These are phyloP conservation scores for Mycena rosella DNA, from an alignment of 768 basidiomycete species.

Conservation along the genomic window DNA sequence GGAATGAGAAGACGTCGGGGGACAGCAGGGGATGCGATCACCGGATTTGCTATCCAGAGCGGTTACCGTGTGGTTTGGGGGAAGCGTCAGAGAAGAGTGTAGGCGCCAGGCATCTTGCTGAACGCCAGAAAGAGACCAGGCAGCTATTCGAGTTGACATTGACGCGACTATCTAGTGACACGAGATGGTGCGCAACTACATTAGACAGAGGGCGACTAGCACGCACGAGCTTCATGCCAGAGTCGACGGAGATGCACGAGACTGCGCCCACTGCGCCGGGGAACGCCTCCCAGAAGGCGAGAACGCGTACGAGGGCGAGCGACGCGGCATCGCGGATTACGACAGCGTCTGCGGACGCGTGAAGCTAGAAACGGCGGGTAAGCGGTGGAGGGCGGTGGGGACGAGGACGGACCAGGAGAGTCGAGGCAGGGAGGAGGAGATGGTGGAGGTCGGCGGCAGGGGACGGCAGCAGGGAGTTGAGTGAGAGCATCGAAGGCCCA, in stretches of 20 bases:
- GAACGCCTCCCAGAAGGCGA: slow-evolving; percentile 87
- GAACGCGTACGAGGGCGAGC: slow-evolving; percentile 73
- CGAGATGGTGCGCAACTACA: slow-evolving; percentile 33
- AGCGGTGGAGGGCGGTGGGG: slow-evolving; percentile 29
- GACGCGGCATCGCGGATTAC: slow-evolving; percentile 79
- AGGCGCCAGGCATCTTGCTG: slow-evolving; percentile 78
- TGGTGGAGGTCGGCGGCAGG: slow-evolving; percentile 69
- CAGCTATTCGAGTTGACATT: slow-evolving; percentile 75
- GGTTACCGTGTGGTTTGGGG: slow-evolving; percentile 66
- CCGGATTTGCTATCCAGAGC: slow-evolving; percentile 83
- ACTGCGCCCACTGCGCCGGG: slow-evolving; percentile 68
- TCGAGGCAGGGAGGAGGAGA: slow-evolving; percentile 66
- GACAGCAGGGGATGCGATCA: slow-evolving; percentile 45
- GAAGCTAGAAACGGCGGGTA: slow-evolving; percentile 65
- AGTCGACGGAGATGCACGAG: slow-evolving; percentile 77
- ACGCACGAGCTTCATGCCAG: slow-evolving; percentile 85
- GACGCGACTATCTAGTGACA: slow-evolving; percentile 76
- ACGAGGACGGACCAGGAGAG: slow-evolving; percentile 67
- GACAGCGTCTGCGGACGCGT: slow-evolving; percentile 78
- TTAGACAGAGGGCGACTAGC: slow-evolving; percentile 7
- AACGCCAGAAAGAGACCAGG: slow-evolving; percentile 82
- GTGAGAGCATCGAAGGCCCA: slow-evolving; percentile 21
- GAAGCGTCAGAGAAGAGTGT: slow-evolving; percentile 83
- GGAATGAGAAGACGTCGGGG: slow-evolving; percentile 43
- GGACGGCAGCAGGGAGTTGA: slow-evolving; percentile 43